Percentiles rank a stretch among this genome's conserved stretches.
Conservation (phyloP, 1,284 basidiomycete species). For the Macrocystidia cucumis region DNA sequence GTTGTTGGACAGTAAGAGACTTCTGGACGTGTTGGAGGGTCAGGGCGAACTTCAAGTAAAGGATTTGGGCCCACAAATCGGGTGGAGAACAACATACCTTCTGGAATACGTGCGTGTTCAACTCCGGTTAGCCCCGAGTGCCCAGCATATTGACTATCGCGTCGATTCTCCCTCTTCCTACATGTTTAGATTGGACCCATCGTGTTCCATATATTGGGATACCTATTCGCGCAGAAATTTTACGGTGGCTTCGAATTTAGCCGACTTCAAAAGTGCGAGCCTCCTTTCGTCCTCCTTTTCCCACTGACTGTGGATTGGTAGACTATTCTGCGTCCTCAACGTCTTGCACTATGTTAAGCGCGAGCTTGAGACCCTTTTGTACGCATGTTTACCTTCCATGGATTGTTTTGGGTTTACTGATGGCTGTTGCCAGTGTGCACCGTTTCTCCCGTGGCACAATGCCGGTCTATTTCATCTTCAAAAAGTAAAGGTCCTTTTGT, state of each 20-base stretch:
- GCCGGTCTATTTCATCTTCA: constrained; percentile 84
- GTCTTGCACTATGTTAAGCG: constrained; percentile 90
- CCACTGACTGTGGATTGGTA: constrained; percentile 26
- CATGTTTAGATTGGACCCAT: constrained; percentile 75
- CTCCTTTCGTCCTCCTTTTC: background rate
- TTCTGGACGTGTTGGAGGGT: constrained; percentile 44
- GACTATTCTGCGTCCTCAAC: constrained; percentile 74
- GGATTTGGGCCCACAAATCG: constrained; percentile 84
- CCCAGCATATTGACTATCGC: background rate
- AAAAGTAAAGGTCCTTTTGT: constrained; percentile 57
- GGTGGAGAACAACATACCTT: constrained; percentile 82
- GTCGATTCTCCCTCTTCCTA: too few relatives aligned
- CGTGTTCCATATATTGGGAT: constrained; percentile 86
- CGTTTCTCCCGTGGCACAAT: constrained; percentile 95
- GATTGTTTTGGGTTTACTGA: background rate
- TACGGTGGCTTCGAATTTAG: constrained; percentile 75
- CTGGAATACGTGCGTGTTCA: constrained; percentile 80
- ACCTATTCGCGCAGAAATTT: constrained; percentile 61
- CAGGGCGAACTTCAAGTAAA: constrained; percentile 69
- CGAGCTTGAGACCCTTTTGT: constrained; percentile 92
- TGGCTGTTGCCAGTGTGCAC: constrained; percentile 54
- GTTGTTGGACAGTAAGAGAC: constrained; percentile 54
- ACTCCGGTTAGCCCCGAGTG: constrained; percentile 8
- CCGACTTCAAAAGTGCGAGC: constrained; percentile 64
- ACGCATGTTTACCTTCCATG: constrained; percentile 7